Conservation (phyloP, 306 rosid species). For the Lathyrus tuberosus region DNA sequence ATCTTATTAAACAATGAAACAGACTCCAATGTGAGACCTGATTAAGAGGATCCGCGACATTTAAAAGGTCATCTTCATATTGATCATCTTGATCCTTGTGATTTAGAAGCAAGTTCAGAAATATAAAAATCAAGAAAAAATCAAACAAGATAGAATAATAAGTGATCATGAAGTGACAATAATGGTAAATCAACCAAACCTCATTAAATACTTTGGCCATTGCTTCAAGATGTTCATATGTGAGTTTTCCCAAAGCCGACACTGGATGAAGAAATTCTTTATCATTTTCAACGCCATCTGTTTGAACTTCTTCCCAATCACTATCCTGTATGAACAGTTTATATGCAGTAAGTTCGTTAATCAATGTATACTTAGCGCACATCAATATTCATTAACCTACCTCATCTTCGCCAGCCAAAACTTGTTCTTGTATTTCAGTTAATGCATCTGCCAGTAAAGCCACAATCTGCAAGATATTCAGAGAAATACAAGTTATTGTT, state of each 20-base stretch:
- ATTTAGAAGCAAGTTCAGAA: slow-evolving; percentile 41
- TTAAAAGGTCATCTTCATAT: slow-evolving; percentile 72
- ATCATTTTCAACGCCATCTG: slow-evolving; percentile 53
- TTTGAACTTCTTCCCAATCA: slow-evolving; percentile 90
- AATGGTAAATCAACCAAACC: slow-evolving; percentile 52
- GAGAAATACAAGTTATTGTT: not conserved
- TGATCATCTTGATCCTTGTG: slow-evolving; percentile 76
- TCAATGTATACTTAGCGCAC: not conserved
- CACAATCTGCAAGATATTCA: slow-evolving; percentile 64
- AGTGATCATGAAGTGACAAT: slow-evolving; percentile 1
- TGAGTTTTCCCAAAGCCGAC: slow-evolving; percentile 59
- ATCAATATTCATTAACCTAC: slow-evolving; percentile 40
- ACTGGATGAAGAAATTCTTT: slow-evolving; percentile 56
- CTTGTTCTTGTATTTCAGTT: slow-evolving; percentile 87
- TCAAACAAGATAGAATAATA: slow-evolving; percentile 23
- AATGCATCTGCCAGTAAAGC: slow-evolving; percentile 82
- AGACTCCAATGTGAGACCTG: slow-evolving; percentile 55
- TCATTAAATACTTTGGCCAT: slow-evolving; percentile 79
- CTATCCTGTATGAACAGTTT: slow-evolving; percentile 63
- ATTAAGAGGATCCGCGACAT: slow-evolving; percentile 82
- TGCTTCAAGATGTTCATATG: slow-evolving; percentile 78
- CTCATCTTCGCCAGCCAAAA: slow-evolving; percentile 69
- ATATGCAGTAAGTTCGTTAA: slow-evolving; percentile 17
- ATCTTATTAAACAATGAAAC: not conserved
- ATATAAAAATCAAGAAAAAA: slow-evolving; percentile 18